Evolutionary conservation across 495 filamentous ascomycete species (phyloP).

Genomic region (Jackrogersella minutella): DNA sequence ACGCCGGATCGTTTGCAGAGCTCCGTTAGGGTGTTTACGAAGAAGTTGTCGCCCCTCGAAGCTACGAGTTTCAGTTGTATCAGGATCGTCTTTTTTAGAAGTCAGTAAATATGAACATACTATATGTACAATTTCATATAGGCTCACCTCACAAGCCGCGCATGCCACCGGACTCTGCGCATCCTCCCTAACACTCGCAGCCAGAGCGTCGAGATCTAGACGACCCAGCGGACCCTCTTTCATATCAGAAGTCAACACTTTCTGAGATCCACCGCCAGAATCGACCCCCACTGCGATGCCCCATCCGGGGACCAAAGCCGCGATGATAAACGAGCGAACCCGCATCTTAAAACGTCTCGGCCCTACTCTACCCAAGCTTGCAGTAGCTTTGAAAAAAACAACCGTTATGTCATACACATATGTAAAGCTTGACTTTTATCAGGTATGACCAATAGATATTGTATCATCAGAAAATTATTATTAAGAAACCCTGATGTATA

Average conservation of each 20-base stretch:
- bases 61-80: constrained; percentile 57
- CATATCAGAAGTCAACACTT: constrained; percentile 1
- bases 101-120: constrained; percentile 9
- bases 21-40: constrained; percentile 53
- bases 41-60: constrained; percentile 51
- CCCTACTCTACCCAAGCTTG: constrained; percentile 2
- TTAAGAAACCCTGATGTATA: not conserved
- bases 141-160: constrained; percentile 55
- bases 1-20: constrained; percentile 57
- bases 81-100: constrained; percentile 51
- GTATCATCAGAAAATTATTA: not conserved
- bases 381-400: not conserved
- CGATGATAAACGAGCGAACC: constrained; percentile 4
- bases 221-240: not conserved
- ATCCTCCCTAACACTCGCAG: constrained; percentile 46
- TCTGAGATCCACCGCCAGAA: constrained; percentile 6
- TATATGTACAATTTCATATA: not conserved
- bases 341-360: constrained; percentile 19
- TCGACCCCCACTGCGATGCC: not conserved
- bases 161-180: constrained; percentile 56
- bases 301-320: not conserved
- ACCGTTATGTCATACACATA: not conserved
- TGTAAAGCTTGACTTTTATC: not conserved
- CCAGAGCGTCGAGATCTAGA: constrained; percentile 13
- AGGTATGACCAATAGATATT: not conserved